Percentiles rank a stretch among this genome's conserved stretches.
Conservation (phyloP, 2,329 filamentous ascomycete genomes). For the Botrytis pseudocinerea region DNA sequence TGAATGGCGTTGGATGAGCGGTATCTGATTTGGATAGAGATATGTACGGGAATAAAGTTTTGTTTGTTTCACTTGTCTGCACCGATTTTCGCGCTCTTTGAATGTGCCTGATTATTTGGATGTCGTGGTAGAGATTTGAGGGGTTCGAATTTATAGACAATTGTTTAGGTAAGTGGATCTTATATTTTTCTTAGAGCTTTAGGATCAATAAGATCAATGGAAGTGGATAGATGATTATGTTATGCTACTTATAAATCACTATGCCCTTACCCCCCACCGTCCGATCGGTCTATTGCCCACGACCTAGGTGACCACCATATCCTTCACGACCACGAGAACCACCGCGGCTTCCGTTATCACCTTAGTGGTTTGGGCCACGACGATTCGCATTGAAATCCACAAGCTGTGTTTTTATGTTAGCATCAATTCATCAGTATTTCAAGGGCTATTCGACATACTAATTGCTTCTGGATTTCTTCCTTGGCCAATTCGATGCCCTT, state of each 20-base stretch:
- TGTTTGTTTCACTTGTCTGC: too few relatives aligned
- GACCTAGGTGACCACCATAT: background rate
- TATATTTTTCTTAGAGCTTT: fast-evolving
- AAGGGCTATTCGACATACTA: background rate
- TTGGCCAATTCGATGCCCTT: background rate
- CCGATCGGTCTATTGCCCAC: background rate
- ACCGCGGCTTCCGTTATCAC: background rate
- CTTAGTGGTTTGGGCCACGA: background rate
- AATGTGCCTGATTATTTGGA: background rate
- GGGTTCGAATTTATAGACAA: too few relatives aligned
- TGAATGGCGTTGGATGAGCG: too few relatives aligned
- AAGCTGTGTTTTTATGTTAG: background rate
- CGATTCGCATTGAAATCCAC: background rate
- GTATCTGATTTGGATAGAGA: background rate
- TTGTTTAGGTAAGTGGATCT: background rate
- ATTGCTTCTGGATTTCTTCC: background rate
- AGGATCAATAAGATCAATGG: background rate
- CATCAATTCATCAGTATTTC: too few relatives aligned
- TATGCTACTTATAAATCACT: too few relatives aligned
- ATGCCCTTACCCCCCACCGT: background rate
- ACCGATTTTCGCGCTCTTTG: background rate
- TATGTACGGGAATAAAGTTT: background rate
- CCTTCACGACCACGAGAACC: background rate
- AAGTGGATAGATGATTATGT: too few relatives aligned
- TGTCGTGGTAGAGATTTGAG: background rate